These are phyloP conservation scores for Kodamaea anthophila DNA, from an alignment of 1,139 yeast genomes.

Conservation along the genomic window DNA sequence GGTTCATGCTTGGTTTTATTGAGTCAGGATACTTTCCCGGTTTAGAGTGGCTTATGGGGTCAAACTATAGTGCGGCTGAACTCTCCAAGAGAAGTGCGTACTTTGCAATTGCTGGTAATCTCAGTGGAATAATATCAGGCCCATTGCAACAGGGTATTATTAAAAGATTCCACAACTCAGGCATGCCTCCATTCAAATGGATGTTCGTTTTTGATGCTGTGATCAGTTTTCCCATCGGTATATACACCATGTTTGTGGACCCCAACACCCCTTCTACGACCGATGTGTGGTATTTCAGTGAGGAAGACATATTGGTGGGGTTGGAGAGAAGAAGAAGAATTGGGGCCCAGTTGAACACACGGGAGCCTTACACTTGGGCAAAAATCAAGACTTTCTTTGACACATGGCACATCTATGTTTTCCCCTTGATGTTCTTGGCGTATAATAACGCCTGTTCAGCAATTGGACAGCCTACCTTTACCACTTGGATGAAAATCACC, in stretches of 20 bases:
- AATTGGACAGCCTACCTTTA: slow-evolving; percentile 42
- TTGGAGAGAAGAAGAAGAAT: slow-evolving; percentile 37
- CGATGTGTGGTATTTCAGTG: slow-evolving; percentile 31
- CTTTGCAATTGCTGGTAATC: slow-evolving; percentile 40
- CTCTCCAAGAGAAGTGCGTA: slow-evolving; percentile 44
- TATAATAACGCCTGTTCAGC: slow-evolving; percentile 46
- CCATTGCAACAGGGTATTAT: slow-evolving; percentile 33
- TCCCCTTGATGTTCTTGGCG: slow-evolving; percentile 43
- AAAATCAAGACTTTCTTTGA: slow-evolving; percentile 37
- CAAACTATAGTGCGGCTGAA: slow-evolving; percentile 23
- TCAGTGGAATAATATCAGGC: slow-evolving; percentile 39
- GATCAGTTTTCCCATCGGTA: slow-evolving; percentile 30
- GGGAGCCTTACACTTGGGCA: slow-evolving; percentile 35
- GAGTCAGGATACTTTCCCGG: slow-evolving; percentile 61
- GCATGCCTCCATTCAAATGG: slow-evolving; percentile 31
- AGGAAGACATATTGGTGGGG: slow-evolving; percentile 30
- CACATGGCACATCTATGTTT: slow-evolving; percentile 46
- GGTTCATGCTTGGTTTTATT: slow-evolving; percentile 53
- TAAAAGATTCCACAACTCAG: slow-evolving; percentile 21
- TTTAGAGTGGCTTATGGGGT: slow-evolving; percentile 20
- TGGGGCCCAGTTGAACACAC: slow-evolving; percentile 41
- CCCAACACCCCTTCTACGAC: slow-evolving; percentile 38
- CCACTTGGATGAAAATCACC: slow-evolving; percentile 46
- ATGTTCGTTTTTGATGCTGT: slow-evolving; percentile 35
- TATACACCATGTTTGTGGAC: slow-evolving; percentile 31